A percentile compares a stretch with the other conserved stretches of the same genome.
Evolutionary conservation across 768 basidiomycete genomes (phyloP).

Genomic region (Agrocybe pediades): DNA sequence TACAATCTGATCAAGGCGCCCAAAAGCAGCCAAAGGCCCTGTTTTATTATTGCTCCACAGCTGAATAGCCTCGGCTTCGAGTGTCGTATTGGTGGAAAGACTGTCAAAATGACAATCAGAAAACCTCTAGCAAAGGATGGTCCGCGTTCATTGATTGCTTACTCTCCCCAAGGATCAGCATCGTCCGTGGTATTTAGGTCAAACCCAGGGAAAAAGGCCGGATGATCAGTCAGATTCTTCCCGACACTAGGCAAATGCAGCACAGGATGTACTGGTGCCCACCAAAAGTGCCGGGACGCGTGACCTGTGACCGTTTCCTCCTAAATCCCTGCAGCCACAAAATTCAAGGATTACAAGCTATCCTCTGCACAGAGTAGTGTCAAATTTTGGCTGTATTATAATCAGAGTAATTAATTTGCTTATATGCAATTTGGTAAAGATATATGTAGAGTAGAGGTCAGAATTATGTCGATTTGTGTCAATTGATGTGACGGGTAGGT

Average conservation of each 20-base stretch:
- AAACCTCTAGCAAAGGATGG: background rate
- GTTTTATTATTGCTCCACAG: conserved; percentile 29
- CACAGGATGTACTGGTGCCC: too few species aligned
- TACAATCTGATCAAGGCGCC: conserved; percentile 21
- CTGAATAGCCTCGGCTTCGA: conserved; percentile 19
- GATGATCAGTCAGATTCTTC: conserved; percentile 33
- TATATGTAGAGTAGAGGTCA: too few species aligned
- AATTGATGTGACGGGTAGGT: too few species aligned
- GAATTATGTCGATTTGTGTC: too few species aligned
- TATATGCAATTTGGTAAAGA: too few species aligned
- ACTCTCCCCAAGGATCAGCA: conserved; percentile 2
- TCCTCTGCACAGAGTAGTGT: too few species aligned
- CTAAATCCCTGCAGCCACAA: too few species aligned
- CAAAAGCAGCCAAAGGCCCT: conserved; percentile 25
- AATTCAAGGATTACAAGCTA: too few species aligned
- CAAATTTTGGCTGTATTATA: too few species aligned
- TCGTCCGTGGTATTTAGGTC: conserved; percentile 27
- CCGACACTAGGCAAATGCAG: conserved; percentile 35
- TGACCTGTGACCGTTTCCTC: too few species aligned
- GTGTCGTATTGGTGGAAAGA: conserved; percentile 23
- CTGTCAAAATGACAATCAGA: background rate
- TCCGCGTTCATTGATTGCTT: background rate
- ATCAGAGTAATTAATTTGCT: too few species aligned
- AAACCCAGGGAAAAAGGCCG: conserved; percentile 18
- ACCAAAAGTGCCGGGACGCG: too few species aligned